These are phyloP conservation scores for Psilocybe subaeruginosa DNA, from an alignment of 768 basidiomycete genomes.

Conservation along the genomic window DNA sequence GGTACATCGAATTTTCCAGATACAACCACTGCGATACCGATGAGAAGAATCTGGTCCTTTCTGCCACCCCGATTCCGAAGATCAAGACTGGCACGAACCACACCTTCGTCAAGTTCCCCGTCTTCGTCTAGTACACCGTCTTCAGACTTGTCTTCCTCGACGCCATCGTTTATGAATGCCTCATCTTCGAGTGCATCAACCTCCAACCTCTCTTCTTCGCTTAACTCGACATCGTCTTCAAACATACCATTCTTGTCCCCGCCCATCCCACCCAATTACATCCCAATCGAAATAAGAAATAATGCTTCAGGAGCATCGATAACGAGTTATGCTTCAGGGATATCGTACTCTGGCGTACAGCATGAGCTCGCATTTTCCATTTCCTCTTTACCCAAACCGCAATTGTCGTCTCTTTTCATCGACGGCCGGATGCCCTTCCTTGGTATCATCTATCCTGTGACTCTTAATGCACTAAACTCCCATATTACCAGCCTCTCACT, in stretches of 20 bases:
- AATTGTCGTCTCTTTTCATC: background rate
- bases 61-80: background rate
- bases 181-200: too few relatives aligned
- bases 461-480: background rate
- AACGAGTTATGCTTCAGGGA: background rate
- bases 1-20: background rate
- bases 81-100: background rate
- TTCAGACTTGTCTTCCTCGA: background rate
- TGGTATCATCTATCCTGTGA: background rate
- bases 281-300: background rate
- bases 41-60: background rate
- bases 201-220: too few relatives aligned
- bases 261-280: too few relatives aligned
- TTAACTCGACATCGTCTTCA: too few relatives aligned
- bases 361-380: background rate
- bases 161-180: too few relatives aligned
- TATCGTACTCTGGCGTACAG: background rate
- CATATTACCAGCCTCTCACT: conserved; percentile 3
- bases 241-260: too few relatives aligned
- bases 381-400: background rate
- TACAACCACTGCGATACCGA: background rate
- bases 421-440: background rate
- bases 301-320: background rate
- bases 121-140: background rate
- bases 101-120: background rate